A percentile compares a stretch with the other conserved stretches of the same genome.
Conservation (phyloP, 2,329 filamentous ascomycete genomes). For the Curvularia verruculosa region DNA sequence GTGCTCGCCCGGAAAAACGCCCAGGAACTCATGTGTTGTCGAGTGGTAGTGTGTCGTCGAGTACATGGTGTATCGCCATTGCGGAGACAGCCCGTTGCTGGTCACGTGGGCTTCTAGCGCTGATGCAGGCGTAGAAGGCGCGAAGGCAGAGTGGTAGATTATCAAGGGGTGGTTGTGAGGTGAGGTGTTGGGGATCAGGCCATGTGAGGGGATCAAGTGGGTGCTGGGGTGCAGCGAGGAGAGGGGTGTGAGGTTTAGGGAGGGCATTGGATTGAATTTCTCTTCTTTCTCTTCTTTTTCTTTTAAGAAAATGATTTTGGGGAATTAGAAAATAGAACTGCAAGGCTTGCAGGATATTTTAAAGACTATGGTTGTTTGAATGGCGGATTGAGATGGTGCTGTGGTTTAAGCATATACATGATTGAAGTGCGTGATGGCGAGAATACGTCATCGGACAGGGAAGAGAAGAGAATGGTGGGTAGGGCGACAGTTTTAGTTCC, state of each 20-base stretch:
- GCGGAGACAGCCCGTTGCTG: conserved; percentile 59
- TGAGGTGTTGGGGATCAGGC: conserved; percentile 67
- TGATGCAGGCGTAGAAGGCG: conserved; percentile 51
- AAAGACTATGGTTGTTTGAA: too few relatives aligned
- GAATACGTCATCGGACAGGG: not conserved
- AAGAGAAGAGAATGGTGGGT: not conserved
- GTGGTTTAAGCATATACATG: too few relatives aligned
- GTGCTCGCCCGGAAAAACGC: conserved; percentile 64
- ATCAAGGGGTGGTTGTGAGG: conserved; percentile 68
- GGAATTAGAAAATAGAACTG: too few relatives aligned
- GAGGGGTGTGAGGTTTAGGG: conserved; percentile 51
- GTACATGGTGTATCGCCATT: conserved; percentile 76
- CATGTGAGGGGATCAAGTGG: conserved; percentile 64
- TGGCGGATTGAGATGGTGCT: not conserved
- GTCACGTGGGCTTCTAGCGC: conserved; percentile 64
- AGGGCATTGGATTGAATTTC: too few relatives aligned
- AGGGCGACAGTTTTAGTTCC: not conserved
- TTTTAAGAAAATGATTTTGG: too few relatives aligned
- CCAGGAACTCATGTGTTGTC: conserved; percentile 70
- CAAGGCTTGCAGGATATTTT: too few relatives aligned
- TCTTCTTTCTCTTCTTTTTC: not conserved
- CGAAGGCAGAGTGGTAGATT: conserved; percentile 68
- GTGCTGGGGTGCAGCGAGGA: conserved; percentile 62
- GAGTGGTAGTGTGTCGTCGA: conserved; percentile 69
- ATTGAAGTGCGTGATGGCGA: not conserved